Conservation (phyloP, 23 red algal genomes). For the Gracilariopsis chorda region DNA sequence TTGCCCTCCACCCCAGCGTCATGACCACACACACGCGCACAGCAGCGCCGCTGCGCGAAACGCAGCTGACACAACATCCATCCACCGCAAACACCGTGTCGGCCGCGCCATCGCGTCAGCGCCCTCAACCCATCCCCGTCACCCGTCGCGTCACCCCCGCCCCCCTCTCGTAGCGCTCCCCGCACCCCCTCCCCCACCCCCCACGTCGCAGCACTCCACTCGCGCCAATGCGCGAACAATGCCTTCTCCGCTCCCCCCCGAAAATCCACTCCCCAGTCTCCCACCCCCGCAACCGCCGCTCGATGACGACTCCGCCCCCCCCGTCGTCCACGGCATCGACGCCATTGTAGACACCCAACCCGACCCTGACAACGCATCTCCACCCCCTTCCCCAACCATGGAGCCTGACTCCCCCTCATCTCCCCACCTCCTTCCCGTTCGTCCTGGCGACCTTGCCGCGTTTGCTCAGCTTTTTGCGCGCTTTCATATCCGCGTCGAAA, state of each 20-base stretch:
- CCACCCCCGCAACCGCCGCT: conserved; percentile 39
- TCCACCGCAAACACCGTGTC: neutral
- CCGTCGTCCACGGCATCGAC: conserved; percentile 50
- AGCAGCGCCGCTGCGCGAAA: too few relatives aligned
- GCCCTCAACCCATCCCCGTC: neutral
- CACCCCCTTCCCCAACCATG: neutral
- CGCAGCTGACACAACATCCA: conserved; percentile 10
- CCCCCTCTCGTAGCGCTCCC: neutral
- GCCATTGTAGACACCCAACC: neutral
- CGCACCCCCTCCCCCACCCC: neutral
- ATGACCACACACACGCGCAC: too few relatives aligned
- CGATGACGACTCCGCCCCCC: conserved; percentile 2
- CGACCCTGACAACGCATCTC: neutral
- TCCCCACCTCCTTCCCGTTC: neutral
- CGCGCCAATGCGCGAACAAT: neutral
- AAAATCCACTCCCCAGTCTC: neutral
- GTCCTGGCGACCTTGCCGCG: conserved; percentile 51
- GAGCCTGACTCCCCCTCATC: neutral
- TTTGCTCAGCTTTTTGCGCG: conserved; percentile 62
- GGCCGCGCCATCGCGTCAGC: neutral
- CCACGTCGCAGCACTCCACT: too few relatives aligned
- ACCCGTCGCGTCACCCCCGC: neutral
- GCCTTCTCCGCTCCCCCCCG: neutral
- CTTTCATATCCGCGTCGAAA: conserved; percentile 54
- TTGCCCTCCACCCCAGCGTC: too few relatives aligned